These are phyloP conservation scores for Thielaviopsis cerberus DNA, from an alignment of 2,329 filamentous ascomycete species.

Conservation along the genomic window DNA sequence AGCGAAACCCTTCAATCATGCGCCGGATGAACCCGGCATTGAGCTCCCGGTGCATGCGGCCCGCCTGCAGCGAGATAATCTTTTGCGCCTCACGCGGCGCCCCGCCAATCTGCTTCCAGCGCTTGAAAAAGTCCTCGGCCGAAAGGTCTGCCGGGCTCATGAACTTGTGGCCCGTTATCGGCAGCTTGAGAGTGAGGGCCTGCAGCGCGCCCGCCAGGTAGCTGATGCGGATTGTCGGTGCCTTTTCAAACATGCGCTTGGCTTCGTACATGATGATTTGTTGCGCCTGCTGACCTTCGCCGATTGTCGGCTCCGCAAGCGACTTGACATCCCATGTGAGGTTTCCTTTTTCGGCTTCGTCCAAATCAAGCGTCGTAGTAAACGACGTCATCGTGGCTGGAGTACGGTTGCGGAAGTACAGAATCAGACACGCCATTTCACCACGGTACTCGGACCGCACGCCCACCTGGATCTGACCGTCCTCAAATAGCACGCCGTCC, in stretches of 20 bases:
- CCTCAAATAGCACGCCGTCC: slow-evolving; percentile 86
- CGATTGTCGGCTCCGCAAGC: slow-evolving; percentile 66
- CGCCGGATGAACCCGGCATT: slow-evolving; percentile 51
- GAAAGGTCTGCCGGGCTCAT: slow-evolving; percentile 81
- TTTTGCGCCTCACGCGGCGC: slow-evolving; percentile 70
- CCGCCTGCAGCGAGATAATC: slow-evolving; percentile 50
- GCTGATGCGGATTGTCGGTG: slow-evolving; percentile 81
- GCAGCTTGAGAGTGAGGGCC: slow-evolving; percentile 76
- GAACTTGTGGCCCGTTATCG: slow-evolving; percentile 80
- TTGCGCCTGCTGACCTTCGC: slow-evolving; percentile 59
- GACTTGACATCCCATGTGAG: slow-evolving; percentile 76
- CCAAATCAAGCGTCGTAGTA: slow-evolving; percentile 80
- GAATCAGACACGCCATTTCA: slow-evolving; percentile 85
- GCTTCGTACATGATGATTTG: slow-evolving; percentile 92
- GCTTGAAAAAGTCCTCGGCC: slow-evolving; percentile 92
- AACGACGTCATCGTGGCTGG: slow-evolving; percentile 72
- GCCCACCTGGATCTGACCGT: slow-evolving; percentile 82
- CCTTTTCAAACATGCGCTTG: slow-evolving; percentile 59
- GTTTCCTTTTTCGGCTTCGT: slow-evolving; percentile 42
- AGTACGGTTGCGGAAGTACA: slow-evolving; percentile 93
- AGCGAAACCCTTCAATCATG: slow-evolving; percentile 69
- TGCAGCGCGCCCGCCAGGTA: slow-evolving; percentile 89
- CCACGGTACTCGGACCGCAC: slow-evolving; percentile 83
- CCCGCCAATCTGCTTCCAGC: slow-evolving; percentile 96
- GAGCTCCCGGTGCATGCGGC: slow-evolving; percentile 38